Conservation (phyloP, 192 early-diverging fungal species). For the Obelidium mucronatum region DNA sequence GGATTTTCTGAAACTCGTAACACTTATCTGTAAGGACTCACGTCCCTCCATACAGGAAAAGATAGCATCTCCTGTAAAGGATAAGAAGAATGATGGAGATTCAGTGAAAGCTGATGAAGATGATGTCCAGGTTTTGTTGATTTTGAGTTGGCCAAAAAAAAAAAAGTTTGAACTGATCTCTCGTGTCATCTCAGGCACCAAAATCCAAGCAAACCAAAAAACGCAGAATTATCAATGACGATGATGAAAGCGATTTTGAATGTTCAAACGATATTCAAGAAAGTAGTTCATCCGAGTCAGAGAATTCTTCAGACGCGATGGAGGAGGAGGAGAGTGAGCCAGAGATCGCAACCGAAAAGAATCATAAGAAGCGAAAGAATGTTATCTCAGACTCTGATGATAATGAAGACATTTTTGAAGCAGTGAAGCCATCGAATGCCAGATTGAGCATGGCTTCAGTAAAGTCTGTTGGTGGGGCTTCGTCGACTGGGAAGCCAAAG, state of each 20-base stretch:
- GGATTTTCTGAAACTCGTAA: too few relatives aligned
- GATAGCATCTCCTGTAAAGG: too few relatives aligned
- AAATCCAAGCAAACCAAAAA: not conserved
- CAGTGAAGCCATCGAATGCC: not conserved
- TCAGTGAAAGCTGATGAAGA: too few relatives aligned
- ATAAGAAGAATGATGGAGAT: too few relatives aligned
- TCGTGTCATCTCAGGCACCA: not conserved
- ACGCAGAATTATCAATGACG: not conserved
- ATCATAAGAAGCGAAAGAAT: not conserved
- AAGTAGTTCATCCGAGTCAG: not conserved
- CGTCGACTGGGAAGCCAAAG: too few relatives aligned
- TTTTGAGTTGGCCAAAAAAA: too few relatives aligned
- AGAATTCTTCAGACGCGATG: not conserved
- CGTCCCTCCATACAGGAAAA: too few relatives aligned
- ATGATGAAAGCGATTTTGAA: slow-evolving; percentile 22
- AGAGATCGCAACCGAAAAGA: not conserved
- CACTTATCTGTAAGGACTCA: too few relatives aligned
- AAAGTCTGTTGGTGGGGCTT: not conserved
- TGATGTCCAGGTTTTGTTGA: too few relatives aligned
- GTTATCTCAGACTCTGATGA: not conserved
- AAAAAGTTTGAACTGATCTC: too few relatives aligned
- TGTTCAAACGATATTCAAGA: not conserved
- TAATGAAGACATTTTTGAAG: not conserved
- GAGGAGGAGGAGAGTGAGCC: not conserved
- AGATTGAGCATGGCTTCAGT: not conserved